Evolutionary conservation across 225 moss, liverwort and hornwort species (phyloP), one percentile per base, ranked within the genome.

Genomic region (Climacium dendroides): DNA sequence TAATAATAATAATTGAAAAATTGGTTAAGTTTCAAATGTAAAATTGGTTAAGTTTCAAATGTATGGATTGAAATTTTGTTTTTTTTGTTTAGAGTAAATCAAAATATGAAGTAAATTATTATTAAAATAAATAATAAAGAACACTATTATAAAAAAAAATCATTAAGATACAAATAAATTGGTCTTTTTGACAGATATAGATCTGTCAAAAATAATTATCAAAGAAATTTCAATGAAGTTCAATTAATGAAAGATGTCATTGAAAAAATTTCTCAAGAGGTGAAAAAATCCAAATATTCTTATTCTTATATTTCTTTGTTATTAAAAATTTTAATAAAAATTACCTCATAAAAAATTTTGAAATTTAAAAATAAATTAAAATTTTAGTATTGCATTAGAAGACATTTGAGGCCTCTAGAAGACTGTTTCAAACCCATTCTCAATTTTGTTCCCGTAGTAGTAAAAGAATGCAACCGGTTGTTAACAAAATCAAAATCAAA

Each of bases 231-330:
- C 14, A 84, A 12, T n/a, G 87, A 88, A 53, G 3, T 92, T 26
- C 86, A 88, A 81, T 8, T 19, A 20, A 48, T 88, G 69, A 92
- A 81, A 65, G 43, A 70, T 65, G 14, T 58, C 32, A 72, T 92
- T 81, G 80, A 88, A 81, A 81, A 90, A 15, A 24, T 66, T 59
- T 70, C 63, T 50, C 87, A 88, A 78, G 88, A 90, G 77, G 92
- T 92, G 43, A 35, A 8, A 8, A 19, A 19, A 19, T 22, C 12
- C 7, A 11, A 16, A 3, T 1, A 0, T 13, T 74, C 4, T 24
- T 3, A 15, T 41, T 45, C 0, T 24, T n/a, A 15, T 3, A 11
- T 8, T 1, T 18, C 47, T 17, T 14, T 11, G 10, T 20, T 26
- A 32, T 26, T 1, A 30, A 20, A 19, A 10, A 2, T 1, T 15